These are phyloP conservation scores for Beverwykella pulmonaria DNA, from an alignment of 495 filamentous ascomycete species.

Conservation along the genomic window DNA sequence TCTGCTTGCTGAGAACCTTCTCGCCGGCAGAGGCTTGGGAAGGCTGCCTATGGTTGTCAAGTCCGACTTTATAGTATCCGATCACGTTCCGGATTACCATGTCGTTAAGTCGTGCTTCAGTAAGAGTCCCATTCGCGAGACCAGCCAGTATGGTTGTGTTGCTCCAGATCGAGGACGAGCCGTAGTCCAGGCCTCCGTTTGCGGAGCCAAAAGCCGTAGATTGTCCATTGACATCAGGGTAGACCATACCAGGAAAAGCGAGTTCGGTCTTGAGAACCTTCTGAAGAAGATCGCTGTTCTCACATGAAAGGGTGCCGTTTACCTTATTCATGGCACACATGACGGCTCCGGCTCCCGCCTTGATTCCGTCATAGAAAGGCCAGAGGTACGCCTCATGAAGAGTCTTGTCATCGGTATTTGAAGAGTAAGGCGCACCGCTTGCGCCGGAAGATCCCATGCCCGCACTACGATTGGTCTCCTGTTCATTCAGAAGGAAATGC, in stretches of 20 bases:
- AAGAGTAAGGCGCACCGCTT: background rate
- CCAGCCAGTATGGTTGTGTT: too few relatives aligned
- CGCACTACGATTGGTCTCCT: background rate
- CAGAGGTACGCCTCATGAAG: slow-evolving; percentile 26
- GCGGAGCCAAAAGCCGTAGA: background rate
- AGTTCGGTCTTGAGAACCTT: slow-evolving; percentile 57
- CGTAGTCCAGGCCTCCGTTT: background rate
- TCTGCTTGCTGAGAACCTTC: background rate
- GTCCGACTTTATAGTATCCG: too few relatives aligned
- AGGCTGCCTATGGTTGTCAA: too few relatives aligned
- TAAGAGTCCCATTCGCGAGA: too few relatives aligned
- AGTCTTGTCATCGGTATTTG: slow-evolving; percentile 7
- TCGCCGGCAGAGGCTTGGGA: background rate
- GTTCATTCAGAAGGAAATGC: slow-evolving; percentile 11
- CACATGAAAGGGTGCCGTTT: slow-evolving; percentile 36
- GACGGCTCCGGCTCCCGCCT: slow-evolving; percentile 26
- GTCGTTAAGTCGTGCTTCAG: too few relatives aligned
- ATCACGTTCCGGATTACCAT: too few relatives aligned
- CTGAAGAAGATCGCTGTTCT: slow-evolving; percentile 47
- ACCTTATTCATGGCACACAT: slow-evolving; percentile 47
- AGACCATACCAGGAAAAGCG: slow-evolving; percentile 55
- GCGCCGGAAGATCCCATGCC: background rate
- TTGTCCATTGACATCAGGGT: background rate
- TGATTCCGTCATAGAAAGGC: slow-evolving; percentile 42
- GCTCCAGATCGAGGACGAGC: background rate